phyloP scores from a whole-genome alignment of 352 stramenopile genomes.

The Phytophthora ramorum region DNA sequence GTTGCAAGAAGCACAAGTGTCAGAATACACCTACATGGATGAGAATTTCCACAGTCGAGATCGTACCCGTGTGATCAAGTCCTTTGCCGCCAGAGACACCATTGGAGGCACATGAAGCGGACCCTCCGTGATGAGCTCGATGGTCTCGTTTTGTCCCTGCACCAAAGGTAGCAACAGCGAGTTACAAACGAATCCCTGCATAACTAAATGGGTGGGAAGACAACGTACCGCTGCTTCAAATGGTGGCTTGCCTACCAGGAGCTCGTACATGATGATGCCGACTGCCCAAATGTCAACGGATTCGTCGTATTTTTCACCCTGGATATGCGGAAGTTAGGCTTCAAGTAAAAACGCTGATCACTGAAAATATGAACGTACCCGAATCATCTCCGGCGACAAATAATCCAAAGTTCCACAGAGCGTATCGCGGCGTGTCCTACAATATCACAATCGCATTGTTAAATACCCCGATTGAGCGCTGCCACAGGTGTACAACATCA shows the following conservation, averaged over 20 bases:
- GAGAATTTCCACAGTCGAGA: neutral
- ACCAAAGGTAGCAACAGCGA: neutral
- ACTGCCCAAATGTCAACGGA: slow-evolving; percentile 99
- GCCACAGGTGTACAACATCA: neutral
- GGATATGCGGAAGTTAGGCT: neutral
- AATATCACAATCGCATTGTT: slow-evolving; percentile 4
- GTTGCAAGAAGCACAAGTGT: neutral
- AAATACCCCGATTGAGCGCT: neutral
- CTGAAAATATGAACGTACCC: slow-evolving; percentile 43
- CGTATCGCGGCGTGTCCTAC: slow-evolving; percentile 93
- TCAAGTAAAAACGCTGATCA: neutral
- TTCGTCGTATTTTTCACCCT: slow-evolving; percentile 97
- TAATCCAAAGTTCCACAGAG: slow-evolving; percentile 99
- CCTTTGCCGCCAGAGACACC: slow-evolving; percentile 74
- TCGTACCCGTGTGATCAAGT: slow-evolving; percentile 73
- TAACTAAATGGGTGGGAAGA: neutral
- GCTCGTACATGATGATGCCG: slow-evolving; percentile 98
- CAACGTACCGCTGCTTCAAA: slow-evolving; percentile 94
- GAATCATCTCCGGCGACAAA: slow-evolving; percentile 99
- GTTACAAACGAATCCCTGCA: neutral
- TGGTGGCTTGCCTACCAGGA: slow-evolving; percentile 96
- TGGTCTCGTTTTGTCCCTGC: slow-evolving; percentile 95
- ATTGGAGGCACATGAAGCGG: slow-evolving; percentile 67
- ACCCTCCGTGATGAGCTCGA: slow-evolving; percentile 94
- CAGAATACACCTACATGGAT: neutral